Evolutionary conservation across 75 land plant species (phyloP), one percentile per base, ranked within the genome.

Genomic region (Pinus albicaulis): DNA sequence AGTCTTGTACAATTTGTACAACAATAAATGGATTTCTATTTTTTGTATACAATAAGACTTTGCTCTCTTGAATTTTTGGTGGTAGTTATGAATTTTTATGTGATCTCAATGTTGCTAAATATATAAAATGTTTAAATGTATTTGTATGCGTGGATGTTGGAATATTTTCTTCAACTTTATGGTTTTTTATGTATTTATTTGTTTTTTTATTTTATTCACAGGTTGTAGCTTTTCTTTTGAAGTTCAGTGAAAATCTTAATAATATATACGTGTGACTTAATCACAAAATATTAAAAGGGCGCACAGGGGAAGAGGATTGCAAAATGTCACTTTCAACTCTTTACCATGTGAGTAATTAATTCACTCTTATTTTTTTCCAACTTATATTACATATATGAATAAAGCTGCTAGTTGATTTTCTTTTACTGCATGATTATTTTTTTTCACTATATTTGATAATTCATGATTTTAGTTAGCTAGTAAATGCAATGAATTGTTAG

Each of bases 211-310:
- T 23, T 16, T 74, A 0, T 44, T 59, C 31, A n/a, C 81, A 96
- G 99, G 99, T 98, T 23, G 98, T 98, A 57, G 98, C 99, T 28
- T 91, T 80, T 81, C 93, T 98, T 24, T 76, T 98, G 44, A 98
- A 95, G 77, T 98, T 92, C 61, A 86, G 95, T 80, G 99, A 98
- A 84, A 88, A 88, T 78, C 84, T 98, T 28, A 98, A 98, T 64
- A 98, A 98, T 77, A 86, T 95, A n/a, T 98, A 95, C 85, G 99
- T 98, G 2, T 88, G 99, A 16, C 95, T 98, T 72, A 98, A 98
- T 57, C 98, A 98, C 3, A 98, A 92, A 79, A 89, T 98, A 72
- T 83, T 98, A 28, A 98, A 98, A 86, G 99, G 99, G 3, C 86
- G 99, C 4, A 92, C 99, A 53, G 98, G 92, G 56, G 98, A 95